Evolutionary conservation across 306 rosid species (phyloP), one percentile per base, ranked within the genome.

Genomic region (Acmispon strigosus): DNA sequence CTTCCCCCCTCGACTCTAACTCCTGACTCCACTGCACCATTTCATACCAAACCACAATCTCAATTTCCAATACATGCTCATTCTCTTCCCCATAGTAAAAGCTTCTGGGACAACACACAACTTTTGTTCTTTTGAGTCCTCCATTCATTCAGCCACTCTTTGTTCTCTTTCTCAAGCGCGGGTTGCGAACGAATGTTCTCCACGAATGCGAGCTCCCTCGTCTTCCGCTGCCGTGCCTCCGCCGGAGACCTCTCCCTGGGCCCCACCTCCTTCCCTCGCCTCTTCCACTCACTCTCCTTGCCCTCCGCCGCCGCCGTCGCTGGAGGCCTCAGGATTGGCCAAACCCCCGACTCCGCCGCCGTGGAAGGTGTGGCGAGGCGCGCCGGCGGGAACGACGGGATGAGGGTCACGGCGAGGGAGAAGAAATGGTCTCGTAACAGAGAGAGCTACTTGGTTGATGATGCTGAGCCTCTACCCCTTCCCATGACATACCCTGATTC

Each of bases 401-500:
- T 76, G 4, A 88, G 81, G 83, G 95, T 74, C 66, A 90, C 80
- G 55, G 93, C 96, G 9, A 87, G 64, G 83, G 91, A 87, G 79
- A 87, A 75, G 70, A 94, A 87, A 73, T 89, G 96, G 95, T 86
- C 94, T 41, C 82, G 95, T 3, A 63, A 83, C 27, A 63, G 88
- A 53, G 97, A 94, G 69, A 91, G 96, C 50, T 90, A 90, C 50
- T 77, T 94, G 87, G 75, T 47, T 4, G 90, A 94, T 64, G 77
- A 87, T 20, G 66, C 47, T 4, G 97, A 94, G 3, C 85, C 86
- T 74, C 95, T 90, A 12, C 96, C 98, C 0, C 97, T 94, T 32
- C 97, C 98, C 5, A 90, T 94, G 98, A 82, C 88, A 11, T 71
- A 83, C 57, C 98, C 96, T 11, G 94, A 86, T 83, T 73, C 92